phyloP scores from a whole-genome alignment of 768 basidiomycete species.

The Baorangia bicolor region DNA sequence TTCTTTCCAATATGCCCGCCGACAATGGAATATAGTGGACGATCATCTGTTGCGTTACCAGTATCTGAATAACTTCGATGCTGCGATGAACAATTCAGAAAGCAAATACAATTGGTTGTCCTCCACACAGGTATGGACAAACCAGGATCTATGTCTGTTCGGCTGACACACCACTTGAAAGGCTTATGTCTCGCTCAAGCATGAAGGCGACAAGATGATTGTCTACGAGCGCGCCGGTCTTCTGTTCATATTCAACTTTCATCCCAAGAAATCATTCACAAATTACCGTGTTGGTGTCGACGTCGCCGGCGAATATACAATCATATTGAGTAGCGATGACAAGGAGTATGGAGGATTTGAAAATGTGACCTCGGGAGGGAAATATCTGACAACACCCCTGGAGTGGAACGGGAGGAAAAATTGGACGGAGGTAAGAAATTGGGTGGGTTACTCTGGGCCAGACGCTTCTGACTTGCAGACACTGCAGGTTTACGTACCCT shows the following conservation, averaged over 20 bases:
- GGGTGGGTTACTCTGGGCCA: not conserved
- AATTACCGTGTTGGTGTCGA: constrained; percentile 95
- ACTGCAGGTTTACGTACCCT: constrained; percentile 31
- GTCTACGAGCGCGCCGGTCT: constrained; percentile 93
- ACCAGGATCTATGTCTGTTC: not conserved
- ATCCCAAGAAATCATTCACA: constrained; percentile 84
- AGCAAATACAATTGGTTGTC: constrained; percentile 82
- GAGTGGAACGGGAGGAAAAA: constrained; percentile 95
- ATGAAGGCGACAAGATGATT: constrained; percentile 90
- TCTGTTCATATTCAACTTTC: constrained; percentile 97
- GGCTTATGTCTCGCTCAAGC: constrained; percentile 92
- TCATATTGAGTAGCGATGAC: constrained; percentile 84
- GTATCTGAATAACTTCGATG: constrained; percentile 93
- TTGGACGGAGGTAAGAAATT: constrained; percentile 68
- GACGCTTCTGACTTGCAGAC: not conserved
- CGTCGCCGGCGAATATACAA: constrained; percentile 76
- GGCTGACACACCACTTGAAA: constrained; percentile 30
- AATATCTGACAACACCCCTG: constrained; percentile 78
- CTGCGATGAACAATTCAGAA: constrained; percentile 86
- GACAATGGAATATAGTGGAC: constrained; percentile 96
- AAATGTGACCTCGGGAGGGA: constrained; percentile 61
- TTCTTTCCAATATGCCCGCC: constrained; percentile 95
- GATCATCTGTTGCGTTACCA: constrained; percentile 84
- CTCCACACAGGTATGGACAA: constrained; percentile 60
- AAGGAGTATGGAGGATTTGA: constrained; percentile 87